Evolutionary conservation across 176 grass and related monocot genomes (phyloP).

Genomic region (Saccharum spontaneum): DNA sequence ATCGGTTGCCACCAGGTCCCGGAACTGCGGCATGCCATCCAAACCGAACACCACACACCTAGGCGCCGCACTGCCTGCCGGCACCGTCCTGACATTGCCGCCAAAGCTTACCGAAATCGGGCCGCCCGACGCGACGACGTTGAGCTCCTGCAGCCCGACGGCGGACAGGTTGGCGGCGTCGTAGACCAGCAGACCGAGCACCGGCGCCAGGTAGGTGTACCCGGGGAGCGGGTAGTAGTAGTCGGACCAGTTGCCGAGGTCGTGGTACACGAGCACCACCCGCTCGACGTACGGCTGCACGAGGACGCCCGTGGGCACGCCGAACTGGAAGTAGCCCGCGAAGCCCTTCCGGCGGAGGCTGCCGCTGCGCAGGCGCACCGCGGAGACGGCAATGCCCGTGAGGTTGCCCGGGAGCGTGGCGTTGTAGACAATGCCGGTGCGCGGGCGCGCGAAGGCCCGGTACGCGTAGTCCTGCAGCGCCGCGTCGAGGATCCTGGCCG

Average conservation of each 20-base stretch:
- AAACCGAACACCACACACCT: constrained; percentile 74
- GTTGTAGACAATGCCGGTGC: constrained; percentile 68
- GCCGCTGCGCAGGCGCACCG: constrained; percentile 76
- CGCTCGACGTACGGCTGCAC: constrained; percentile 76
- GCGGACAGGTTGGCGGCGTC: constrained; percentile 69
- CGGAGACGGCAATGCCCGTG: constrained; percentile 58
- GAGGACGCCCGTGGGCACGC: constrained; percentile 56
- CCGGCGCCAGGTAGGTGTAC: constrained; percentile 77
- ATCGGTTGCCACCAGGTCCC: constrained; percentile 44
- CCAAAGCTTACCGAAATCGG: constrained; percentile 60
- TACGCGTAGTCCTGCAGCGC: constrained; percentile 79
- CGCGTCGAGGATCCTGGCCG: constrained; percentile 56
- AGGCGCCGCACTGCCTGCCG: constrained; percentile 23
- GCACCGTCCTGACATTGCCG: constrained; percentile 27
- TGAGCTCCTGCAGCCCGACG: constrained; percentile 50
- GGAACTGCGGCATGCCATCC: constrained; percentile 57
- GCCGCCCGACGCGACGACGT: constrained; percentile 37
- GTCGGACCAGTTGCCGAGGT: constrained; percentile 50
- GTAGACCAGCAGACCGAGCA: constrained; percentile 77
- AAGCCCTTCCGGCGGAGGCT: constrained; percentile 66
- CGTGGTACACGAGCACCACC: constrained; percentile 82
- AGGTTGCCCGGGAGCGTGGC: constrained; percentile 56
- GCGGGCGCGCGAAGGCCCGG: constrained; percentile 55
- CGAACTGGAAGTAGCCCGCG: constrained; percentile 54
- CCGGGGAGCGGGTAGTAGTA: constrained; percentile 70